Percentiles rank a stretch among this genome's conserved stretches.
These are phyloP conservation scores for Paraleonurus japonicus DNA, from an alignment of 257 asterid species.

Conservation along the genomic window DNA sequence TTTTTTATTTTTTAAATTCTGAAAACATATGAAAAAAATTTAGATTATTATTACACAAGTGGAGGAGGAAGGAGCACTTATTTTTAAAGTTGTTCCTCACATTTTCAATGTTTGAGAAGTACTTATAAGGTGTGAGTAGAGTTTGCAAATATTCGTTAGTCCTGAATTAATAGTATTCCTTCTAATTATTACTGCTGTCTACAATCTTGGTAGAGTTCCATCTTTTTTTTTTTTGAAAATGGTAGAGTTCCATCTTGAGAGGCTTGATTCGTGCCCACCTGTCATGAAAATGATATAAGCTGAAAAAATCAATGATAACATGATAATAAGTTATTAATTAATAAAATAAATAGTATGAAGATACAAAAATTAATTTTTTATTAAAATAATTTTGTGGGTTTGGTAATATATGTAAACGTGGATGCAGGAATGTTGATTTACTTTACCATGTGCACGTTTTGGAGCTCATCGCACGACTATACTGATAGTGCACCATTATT, in stretches of 20 bases:
- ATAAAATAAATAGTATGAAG: neutral
- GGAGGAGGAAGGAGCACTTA: no score
- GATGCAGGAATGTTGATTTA: conserved; percentile 8
- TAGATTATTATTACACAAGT: no score
- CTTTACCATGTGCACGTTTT: conserved; percentile 26
- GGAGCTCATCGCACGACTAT: conserved; percentile 9
- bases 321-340: neutral
- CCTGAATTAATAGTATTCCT: no score
- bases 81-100: no score
- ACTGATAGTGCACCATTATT: conserved; percentile 12
- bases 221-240: neutral
- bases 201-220: neutral
- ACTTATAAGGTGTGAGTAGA: no score
- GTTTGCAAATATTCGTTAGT: no score
- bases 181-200: neutral
- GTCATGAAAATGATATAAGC: neutral
- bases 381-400: neutral
- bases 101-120: no score
- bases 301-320: neutral
- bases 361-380: neutral
- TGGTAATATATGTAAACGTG: conserved; percentile 24
- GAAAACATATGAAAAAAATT: no score
- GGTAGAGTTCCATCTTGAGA: neutral
- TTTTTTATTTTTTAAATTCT: no score
- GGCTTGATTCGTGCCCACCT: neutral